A percentile compares a stretch with the other conserved stretches of the same genome.
These are phyloP conservation scores for Nissolia schottii DNA, from an alignment of 306 rosid genomes.

Conservation along the genomic window DNA sequence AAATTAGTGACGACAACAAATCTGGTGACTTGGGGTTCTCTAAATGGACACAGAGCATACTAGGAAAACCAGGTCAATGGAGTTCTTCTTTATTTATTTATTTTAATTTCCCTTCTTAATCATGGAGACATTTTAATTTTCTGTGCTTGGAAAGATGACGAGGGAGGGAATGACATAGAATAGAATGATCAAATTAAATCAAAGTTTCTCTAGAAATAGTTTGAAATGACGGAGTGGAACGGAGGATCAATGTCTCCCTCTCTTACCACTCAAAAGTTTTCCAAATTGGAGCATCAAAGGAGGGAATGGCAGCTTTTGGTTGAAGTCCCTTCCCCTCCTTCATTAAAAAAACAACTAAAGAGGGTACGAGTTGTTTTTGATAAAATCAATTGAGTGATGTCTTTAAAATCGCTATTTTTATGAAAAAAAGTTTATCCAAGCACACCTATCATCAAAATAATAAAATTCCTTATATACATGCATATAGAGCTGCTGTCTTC, in stretches of 20 bases:
- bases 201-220: not conserved
- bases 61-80: conserved; percentile 75
- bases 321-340: not conserved
- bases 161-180: not conserved
- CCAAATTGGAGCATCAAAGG: not conserved
- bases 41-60: conserved; percentile 61
- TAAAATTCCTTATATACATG: not conserved
- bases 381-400: not conserved
- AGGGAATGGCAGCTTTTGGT: not conserved
- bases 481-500: not conserved
- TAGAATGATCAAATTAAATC: not conserved
- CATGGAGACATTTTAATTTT: not conserved
- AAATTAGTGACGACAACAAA: conserved; percentile 39
- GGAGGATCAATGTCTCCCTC: no score
- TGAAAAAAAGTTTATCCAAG: not conserved
- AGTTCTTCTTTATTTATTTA: not conserved
- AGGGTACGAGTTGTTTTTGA: not conserved
- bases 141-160: not conserved
- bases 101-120: not conserved
- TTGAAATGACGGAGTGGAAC: not conserved
- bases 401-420: not conserved
- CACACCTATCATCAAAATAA: not conserved
- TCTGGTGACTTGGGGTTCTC: conserved; percentile 89
- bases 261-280: no score
- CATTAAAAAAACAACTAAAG: not conserved